These are phyloP conservation scores for Suhomyces kilbournensis DNA, from an alignment of 805 yeast species.

Conservation along the genomic window DNA sequence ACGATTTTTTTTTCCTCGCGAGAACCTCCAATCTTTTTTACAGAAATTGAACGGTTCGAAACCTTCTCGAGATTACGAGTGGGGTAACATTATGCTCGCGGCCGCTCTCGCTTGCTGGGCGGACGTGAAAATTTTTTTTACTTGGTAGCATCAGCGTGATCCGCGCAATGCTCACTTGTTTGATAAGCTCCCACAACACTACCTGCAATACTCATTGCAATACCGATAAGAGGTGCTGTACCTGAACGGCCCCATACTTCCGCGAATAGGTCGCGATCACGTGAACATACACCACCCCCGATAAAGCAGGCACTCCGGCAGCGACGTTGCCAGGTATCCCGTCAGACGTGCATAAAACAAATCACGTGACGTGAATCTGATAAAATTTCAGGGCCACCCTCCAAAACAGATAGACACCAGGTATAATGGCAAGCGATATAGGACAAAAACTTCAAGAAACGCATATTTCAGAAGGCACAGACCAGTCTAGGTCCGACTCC, in stretches of 20 bases:
- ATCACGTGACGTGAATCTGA: neutral
- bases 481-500: neutral
- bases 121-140: neutral
- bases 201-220: neutral
- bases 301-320: neutral
- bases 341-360: neutral
- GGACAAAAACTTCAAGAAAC: neutral
- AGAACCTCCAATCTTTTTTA: neutral
- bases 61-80: neutral
- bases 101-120: neutral
- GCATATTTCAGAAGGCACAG: neutral
- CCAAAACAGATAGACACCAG: neutral
- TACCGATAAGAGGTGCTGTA: neutral
- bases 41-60: neutral
- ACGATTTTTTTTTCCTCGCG: neutral
- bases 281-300: neutral
- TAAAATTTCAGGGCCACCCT: neutral
- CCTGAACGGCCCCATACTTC: neutral
- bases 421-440: neutral
- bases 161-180: neutral
- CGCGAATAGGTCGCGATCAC: neutral
- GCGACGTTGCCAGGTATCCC: too few relatives aligned
- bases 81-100: neutral
- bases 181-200: neutral
- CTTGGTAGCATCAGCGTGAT: neutral